Evolutionary conservation across 1,284 basidiomycete genomes (phyloP).

Genomic region (Fomes fomentarius): DNA sequence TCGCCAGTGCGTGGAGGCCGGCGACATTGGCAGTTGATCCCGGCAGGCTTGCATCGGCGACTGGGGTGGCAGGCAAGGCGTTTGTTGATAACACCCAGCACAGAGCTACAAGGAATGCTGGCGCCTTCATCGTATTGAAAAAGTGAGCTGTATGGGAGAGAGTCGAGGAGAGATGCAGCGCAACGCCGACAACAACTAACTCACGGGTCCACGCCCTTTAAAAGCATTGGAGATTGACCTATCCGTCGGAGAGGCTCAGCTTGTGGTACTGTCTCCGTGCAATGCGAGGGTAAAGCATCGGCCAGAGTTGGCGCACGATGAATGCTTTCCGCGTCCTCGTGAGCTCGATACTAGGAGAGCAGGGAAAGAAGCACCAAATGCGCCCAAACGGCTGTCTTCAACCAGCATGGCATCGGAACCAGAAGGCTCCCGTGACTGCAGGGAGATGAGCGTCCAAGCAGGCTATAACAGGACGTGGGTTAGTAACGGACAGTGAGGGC

Average conservation of each 20-base stretch:
- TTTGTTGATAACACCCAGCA: not conserved
- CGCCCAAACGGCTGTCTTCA: not conserved
- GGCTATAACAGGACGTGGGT: not conserved
- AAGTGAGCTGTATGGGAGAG: not conserved
- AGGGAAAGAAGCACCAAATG: not conserved
- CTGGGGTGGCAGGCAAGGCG: constrained; percentile 16
- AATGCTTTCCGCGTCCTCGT: not conserved
- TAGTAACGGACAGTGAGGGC: too few relatives aligned
- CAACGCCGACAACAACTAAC: not conserved
- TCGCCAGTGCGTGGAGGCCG: constrained; percentile 44
- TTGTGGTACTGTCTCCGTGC: not conserved
- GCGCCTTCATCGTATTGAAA: constrained; percentile 8
- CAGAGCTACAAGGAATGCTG: constrained; percentile 11
- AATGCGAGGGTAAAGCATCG: not conserved
- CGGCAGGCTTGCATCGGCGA: constrained; percentile 22
- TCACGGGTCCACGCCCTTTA: not conserved
- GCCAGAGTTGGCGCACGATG: not conserved
- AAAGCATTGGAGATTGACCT: not conserved
- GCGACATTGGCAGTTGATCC: constrained; percentile 31
- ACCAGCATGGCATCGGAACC: not conserved
- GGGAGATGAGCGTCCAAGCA: not conserved
- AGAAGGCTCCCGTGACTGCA: not conserved
- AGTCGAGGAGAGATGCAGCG: not conserved
- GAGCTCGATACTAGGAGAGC: not conserved
- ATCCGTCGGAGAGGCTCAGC: not conserved